Evolutionary conservation across 2,329 filamentous ascomycete genomes (phyloP).

Genomic region (Paracamarosporium sp.): DNA sequence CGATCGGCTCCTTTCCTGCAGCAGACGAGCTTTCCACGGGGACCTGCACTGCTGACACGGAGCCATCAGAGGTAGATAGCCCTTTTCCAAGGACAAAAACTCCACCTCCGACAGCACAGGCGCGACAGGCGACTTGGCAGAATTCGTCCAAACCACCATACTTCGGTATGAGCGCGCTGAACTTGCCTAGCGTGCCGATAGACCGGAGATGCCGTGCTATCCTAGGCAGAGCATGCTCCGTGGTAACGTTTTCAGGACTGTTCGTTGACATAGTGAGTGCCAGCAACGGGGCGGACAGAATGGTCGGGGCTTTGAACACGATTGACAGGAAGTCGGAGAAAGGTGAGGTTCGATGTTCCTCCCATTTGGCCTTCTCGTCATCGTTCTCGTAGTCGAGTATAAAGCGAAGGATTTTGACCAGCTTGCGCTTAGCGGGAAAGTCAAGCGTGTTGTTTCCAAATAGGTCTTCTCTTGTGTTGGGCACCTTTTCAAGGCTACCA

Average conservation of each 20-base stretch:
- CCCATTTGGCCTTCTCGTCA: conserved; percentile 66
- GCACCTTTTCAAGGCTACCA: conserved; percentile 70
- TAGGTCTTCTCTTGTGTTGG: conserved; percentile 89
- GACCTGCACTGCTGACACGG: background rate
- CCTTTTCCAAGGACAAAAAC: conserved; percentile 85
- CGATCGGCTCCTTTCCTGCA: conserved; percentile 10
- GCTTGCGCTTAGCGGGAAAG: conserved; percentile 77
- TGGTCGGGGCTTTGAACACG: conserved; percentile 63
- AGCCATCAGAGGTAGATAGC: conserved; percentile 47
- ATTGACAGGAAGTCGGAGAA: conserved; percentile 66
- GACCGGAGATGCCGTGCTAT: conserved; percentile 84
- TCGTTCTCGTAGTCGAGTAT: conserved; percentile 70
- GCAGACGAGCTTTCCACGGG: background rate
- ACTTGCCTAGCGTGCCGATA: conserved; percentile 88
- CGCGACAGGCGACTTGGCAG: conserved; percentile 88
- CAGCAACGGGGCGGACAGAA: conserved; percentile 69
- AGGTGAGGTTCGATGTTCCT: conserved; percentile 59
- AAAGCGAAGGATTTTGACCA: conserved; percentile 96
- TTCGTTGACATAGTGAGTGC: conserved; percentile 79
- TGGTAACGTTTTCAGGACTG: conserved; percentile 59
- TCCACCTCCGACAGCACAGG: conserved; percentile 87
- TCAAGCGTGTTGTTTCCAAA: conserved; percentile 80
- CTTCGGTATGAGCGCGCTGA: conserved; percentile 88
- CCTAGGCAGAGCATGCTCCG: conserved; percentile 72
- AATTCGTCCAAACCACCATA: conserved; percentile 92